Conservation (phyloP, 2,329 filamentous ascomycete genomes). For the Neopestalotiopsis sp. region DNA sequence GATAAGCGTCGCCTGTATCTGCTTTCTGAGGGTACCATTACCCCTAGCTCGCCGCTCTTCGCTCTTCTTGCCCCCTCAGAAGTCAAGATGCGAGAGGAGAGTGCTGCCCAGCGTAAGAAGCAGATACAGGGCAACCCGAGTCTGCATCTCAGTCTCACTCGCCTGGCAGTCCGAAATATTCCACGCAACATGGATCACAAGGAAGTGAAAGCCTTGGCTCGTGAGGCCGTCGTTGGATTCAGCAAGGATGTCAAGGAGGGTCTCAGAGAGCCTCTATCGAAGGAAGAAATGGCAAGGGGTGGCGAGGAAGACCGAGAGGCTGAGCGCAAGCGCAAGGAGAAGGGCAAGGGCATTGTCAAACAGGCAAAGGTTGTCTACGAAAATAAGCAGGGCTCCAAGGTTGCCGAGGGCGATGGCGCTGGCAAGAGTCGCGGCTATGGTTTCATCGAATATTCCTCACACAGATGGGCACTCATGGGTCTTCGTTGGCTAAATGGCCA, state of each 20-base stretch:
- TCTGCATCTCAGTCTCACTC: conserved; percentile 86
- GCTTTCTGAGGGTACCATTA: conserved; percentile 83
- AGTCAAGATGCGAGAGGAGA: conserved; percentile 86
- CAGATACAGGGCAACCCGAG: conserved; percentile 91
- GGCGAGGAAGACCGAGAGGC: conserved; percentile 81
- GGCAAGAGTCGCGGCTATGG: conserved; percentile 92
- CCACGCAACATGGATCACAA: conserved; percentile 84
- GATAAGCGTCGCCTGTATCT: conserved; percentile 93
- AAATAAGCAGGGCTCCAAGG: conserved; percentile 82
- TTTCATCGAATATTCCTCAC: conserved; percentile 95
- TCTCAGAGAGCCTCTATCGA: conserved; percentile 78
- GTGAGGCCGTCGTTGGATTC: conserved; percentile 93
- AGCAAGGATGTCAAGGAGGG: conserved; percentile 86
- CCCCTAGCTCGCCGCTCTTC: conserved; percentile 78
- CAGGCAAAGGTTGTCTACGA: conserved; percentile 97
- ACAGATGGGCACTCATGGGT: conserved; percentile 94
- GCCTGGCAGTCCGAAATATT: conserved; percentile 89
- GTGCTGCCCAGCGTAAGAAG: conserved; percentile 84
- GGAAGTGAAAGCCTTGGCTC: conserved; percentile 87
- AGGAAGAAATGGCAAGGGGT: conserved; percentile 83
- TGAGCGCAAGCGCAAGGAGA: conserved; percentile 78
- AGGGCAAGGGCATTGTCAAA: conserved; percentile 85
- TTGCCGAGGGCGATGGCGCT: conserved; percentile 75
- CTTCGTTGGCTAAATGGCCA: conserved; percentile 91
- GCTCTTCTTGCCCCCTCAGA: conserved; percentile 78